phyloP scores from a whole-genome alignment of 1,284 basidiomycete species.

The Cryptococcus amylolentus region DNA sequence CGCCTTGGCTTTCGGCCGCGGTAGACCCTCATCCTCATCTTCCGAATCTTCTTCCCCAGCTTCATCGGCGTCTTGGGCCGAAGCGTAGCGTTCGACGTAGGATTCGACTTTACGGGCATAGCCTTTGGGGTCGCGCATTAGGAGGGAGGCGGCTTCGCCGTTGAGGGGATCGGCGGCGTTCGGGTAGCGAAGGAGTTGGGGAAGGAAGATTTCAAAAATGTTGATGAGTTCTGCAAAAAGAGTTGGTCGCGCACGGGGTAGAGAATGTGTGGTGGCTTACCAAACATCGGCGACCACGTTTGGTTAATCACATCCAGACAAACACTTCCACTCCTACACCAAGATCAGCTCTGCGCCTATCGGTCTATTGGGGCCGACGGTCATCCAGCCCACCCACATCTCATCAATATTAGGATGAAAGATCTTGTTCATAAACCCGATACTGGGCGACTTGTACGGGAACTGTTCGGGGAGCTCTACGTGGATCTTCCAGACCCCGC shows the following conservation, averaged over 20 bases:
- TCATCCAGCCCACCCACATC: slow-evolving; percentile 58
- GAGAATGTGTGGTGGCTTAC: slow-evolving; percentile 53
- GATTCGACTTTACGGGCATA: slow-evolving; percentile 85
- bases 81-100: slow-evolving; percentile 53
- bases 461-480: slow-evolving; percentile 99
- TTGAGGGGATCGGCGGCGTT: slow-evolving; percentile 98
- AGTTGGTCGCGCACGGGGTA: not conserved
- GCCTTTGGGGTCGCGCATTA: slow-evolving; percentile 94
- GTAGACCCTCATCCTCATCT: slow-evolving; percentile 35
- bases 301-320: slow-evolving; percentile 97
- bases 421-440: slow-evolving; percentile 98
- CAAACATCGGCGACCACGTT: slow-evolving; percentile 99
- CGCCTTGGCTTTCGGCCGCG: slow-evolving; percentile 8
- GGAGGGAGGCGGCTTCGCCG: slow-evolving; percentile 90
- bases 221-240: slow-evolving; percentile 84
- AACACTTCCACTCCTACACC: slow-evolving; percentile 79
- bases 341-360: slow-evolving; percentile 1
- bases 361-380: slow-evolving; percentile 15
- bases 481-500: slow-evolving; percentile 98
- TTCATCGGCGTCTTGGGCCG: slow-evolving; percentile 47
- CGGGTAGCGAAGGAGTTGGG: slow-evolving; percentile 92
- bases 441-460: slow-evolving; percentile 97
- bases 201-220: slow-evolving; percentile 97
- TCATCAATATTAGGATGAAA: slow-evolving; percentile 99
- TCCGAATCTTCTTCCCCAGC: slow-evolving; percentile 47